phyloP scores from a whole-genome alignment of 768 basidiomycete genomes.

The Hortiboletus campestris region DNA sequence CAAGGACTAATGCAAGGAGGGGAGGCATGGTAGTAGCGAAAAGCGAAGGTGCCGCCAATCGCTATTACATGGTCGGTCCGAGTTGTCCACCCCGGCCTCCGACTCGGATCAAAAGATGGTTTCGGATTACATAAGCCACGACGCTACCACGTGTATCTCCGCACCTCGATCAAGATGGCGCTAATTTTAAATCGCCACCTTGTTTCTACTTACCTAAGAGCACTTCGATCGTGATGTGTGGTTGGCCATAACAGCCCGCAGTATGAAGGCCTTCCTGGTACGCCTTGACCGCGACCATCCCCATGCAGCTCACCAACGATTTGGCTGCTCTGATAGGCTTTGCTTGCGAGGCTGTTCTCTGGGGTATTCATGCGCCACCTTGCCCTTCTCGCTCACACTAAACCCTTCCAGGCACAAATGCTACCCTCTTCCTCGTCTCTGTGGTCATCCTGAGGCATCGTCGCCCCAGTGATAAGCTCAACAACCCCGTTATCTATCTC shows the following conservation, averaged over 20 bases:
- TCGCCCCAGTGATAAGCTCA: conserved; percentile 6
- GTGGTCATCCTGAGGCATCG: conserved; percentile 23
- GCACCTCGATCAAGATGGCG: too few species aligned
- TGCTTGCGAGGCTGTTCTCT: conserved; percentile 35
- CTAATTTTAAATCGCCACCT: too few species aligned
- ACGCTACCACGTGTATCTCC: neutral
- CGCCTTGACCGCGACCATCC: neutral
- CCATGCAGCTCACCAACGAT: conserved; percentile 29
- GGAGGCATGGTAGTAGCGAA: neutral
- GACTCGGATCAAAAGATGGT: too few species aligned
- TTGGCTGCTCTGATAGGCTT: conserved; percentile 39
- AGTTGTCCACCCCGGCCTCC: too few species aligned
- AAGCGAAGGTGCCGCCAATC: too few species aligned
- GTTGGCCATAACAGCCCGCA: too few species aligned
- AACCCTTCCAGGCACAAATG: conserved; percentile 14
- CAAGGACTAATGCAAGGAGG: conserved; percentile 7
- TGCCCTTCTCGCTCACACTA: neutral
- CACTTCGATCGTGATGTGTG: too few species aligned
- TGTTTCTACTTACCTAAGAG: too few species aligned
- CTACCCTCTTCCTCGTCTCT: conserved; percentile 30
- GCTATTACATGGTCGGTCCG: too few species aligned
- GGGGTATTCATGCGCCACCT: conserved; percentile 23
- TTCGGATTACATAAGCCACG: too few species aligned
- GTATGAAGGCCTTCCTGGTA: too few species aligned
- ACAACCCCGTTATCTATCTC: conserved; percentile 28